These are phyloP conservation scores for Solanum pennellii DNA, from an alignment of 257 asterid species.

Conservation along the genomic window DNA sequence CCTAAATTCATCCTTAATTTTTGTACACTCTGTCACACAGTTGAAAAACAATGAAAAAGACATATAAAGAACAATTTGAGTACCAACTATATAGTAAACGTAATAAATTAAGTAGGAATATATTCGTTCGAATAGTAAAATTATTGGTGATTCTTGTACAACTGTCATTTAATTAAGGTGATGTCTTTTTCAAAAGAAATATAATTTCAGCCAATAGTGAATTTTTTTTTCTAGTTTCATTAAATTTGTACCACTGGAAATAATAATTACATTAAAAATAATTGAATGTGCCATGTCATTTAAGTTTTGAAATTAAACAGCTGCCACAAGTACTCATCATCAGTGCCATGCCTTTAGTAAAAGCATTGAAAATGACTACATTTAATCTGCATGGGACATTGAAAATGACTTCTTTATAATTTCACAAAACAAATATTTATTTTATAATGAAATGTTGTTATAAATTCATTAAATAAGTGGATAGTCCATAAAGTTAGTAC, in stretches of 20 bases:
- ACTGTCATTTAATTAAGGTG: neutral
- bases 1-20: too few relatives aligned
- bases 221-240: neutral
- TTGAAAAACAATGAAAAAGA: neutral
- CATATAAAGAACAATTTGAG: neutral
- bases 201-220: neutral
- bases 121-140: neutral
- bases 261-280: neutral
- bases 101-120: neutral
- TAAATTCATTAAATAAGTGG: too few relatives aligned
- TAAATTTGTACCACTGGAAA: neutral
- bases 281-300: neutral
- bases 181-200: neutral
- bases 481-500: too few relatives aligned
- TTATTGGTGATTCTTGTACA: neutral
- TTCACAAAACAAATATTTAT: neutral
- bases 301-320: neutral
- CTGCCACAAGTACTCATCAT: neutral
- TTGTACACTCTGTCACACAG: neutral
- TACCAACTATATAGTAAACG: neutral
- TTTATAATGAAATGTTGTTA: neutral
- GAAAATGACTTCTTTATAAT: neutral
- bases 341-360: neutral
- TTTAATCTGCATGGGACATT: neutral
- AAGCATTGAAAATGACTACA: neutral